Conservation (phyloP, 345 rosid species). For the Toxicodendron radicans region DNA sequence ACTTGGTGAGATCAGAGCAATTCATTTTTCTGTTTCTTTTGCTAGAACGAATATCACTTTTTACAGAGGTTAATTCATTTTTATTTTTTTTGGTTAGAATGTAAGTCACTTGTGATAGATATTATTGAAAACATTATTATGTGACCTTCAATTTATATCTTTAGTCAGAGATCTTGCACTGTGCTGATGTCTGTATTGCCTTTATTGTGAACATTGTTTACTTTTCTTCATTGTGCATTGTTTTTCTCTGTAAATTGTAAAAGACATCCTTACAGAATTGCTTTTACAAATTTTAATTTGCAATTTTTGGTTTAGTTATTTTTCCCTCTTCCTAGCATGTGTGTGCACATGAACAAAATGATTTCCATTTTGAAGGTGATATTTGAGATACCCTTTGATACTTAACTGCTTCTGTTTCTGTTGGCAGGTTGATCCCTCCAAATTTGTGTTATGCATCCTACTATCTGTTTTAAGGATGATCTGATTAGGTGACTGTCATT, state of each 20-base stretch:
- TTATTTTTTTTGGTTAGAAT: too few relatives aligned
- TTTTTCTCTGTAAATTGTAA: not conserved
- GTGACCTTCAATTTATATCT: not conserved
- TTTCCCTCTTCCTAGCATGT: not conserved
- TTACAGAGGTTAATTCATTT: too few relatives aligned
- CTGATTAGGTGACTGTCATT: not conserved
- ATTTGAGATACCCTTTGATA: not conserved
- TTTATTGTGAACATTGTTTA: not conserved
- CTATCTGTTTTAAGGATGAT: not conserved
- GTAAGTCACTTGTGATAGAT: too few relatives aligned
- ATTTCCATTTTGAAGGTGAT: not conserved
- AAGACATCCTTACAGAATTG: not conserved
- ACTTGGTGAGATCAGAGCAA: too few relatives aligned
- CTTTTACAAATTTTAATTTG: not conserved
- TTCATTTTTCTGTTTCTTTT: too few relatives aligned
- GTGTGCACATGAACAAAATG: not conserved
- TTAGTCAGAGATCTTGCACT: not conserved
- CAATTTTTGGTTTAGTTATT: not conserved
- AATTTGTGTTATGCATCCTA: not conserved
- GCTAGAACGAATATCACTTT: too few relatives aligned
- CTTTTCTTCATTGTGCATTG: not conserved
- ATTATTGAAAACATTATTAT: not conserved
- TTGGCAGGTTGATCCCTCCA: slow-evolving; percentile 13
- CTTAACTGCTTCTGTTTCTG: not conserved
- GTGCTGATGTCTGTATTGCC: not conserved